Base-by-base conservation (phyloP, 2,329 filamentous ascomycete genomes). In the Zymoseptoria brevis region DNA sequence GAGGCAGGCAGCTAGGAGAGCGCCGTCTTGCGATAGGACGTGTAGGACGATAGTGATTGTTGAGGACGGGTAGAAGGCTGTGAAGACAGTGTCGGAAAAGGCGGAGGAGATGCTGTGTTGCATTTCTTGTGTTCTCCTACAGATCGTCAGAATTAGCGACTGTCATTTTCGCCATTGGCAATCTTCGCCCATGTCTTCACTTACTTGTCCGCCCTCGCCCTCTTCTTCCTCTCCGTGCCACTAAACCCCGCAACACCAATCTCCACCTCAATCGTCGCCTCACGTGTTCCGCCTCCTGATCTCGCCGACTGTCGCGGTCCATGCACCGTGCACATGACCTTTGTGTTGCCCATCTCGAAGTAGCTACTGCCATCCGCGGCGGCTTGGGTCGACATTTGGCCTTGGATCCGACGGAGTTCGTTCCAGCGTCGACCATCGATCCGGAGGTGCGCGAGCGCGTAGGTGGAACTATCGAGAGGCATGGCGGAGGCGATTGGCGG, bases 301-400 rank as follows among this genome's bases (percentile, higher is more conserved):
- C 78, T 74, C 66, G 81, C 75, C 54, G 82, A 81, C 75, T 99
- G 94, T 45, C 83, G 85, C 0, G 94, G 94, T 0, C 94, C 94
- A 1, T 87, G 85, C 53, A 99, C 87, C 22, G 92, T 90, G 76
- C 93, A 96, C 76, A 97, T 89, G 67, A 99, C 87, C 73, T 96
- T 94, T 21, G 94, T 99, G 76, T 97, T 96, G 68, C 94, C 94
- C 87, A 96, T 96, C 73, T 96, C 90, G 60, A 97, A 85, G 75
- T 96, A 96, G 62, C 88, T 90, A 51, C 89, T 96, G 41, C 94
- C 94, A 68, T 97, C 94, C 57, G 92, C 91, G 54, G 92, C 88
- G 61, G 92, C 87, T 75, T 96, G 94, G 1, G 91, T 96, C 62
- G 88, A 89, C 71, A 99, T 91, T 75, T 95, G 89, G 53, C 89